A percentile compares a stretch with the other conserved stretches of the same genome.
Conservation (phyloP, 176 grass and related monocot species). For the Hordeum marinum region DNA sequence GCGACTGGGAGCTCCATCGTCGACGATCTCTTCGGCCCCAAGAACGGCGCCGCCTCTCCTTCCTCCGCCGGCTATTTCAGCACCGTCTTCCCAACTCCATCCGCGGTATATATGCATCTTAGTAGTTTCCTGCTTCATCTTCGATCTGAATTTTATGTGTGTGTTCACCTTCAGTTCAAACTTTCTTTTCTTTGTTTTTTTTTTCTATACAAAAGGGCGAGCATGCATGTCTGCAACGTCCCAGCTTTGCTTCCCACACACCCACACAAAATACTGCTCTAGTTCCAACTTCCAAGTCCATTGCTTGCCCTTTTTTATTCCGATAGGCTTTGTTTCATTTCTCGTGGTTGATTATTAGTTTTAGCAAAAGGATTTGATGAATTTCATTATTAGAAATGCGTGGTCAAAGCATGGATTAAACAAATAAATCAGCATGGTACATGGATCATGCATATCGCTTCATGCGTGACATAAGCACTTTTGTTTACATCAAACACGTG, state of each 20-base stretch:
- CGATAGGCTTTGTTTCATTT: too few relatives aligned
- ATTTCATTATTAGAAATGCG: too few relatives aligned
- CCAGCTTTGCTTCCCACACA: too few relatives aligned
- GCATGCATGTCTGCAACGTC: too few relatives aligned
- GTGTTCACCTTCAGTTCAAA: not conserved
- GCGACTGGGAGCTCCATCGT: not conserved
- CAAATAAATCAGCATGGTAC: not conserved
- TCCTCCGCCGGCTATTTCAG: slow-evolving; percentile 18
- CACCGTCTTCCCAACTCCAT: slow-evolving; percentile 22
- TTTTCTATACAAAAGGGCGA: not conserved
- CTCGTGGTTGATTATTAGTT: not conserved
- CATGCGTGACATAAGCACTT: not conserved
- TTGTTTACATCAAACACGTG: not conserved
- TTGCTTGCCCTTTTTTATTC: too few relatives aligned
- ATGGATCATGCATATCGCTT: not conserved
- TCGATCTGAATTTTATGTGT: not conserved
- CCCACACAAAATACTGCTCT: too few relatives aligned
- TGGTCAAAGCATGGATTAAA: not conserved
- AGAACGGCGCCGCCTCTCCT: not conserved
- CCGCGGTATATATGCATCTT: not conserved
- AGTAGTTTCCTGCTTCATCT: not conserved
- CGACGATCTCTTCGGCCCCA: slow-evolving; percentile 31
- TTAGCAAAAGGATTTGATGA: too few relatives aligned
- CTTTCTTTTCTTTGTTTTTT: not conserved
- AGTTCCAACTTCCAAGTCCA: too few relatives aligned